Percentiles rank a stretch among this genome's conserved stretches.
Conservation (phyloP, 495 filamentous ascomycete genomes). For the Cercophora sp. region DNA sequence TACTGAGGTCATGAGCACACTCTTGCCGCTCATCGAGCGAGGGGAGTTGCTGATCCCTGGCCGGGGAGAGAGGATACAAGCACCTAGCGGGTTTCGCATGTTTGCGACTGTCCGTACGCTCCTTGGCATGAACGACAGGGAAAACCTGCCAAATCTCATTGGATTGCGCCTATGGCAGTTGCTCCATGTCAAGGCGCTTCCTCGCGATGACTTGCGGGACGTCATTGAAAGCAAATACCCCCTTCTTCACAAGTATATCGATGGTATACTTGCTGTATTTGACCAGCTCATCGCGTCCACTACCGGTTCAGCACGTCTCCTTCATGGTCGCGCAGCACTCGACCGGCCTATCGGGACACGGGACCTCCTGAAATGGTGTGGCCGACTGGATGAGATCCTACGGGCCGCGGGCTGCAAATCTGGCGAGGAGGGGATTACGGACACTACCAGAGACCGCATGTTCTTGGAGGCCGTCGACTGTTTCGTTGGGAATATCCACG, state of each 20-base stretch:
- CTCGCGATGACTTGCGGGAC: conserved; percentile 65
- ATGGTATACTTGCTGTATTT: conserved; percentile 73
- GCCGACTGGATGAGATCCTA: conserved; percentile 61
- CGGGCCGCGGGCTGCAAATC: conserved; percentile 58
- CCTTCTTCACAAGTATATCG: conserved; percentile 62
- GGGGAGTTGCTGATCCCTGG: conserved; percentile 82
- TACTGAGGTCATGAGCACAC: conserved; percentile 87
- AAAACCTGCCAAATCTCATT: conserved; percentile 57
- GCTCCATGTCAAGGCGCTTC: conserved; percentile 62
- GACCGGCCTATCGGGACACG: conserved; percentile 64
- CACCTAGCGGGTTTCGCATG: conserved; percentile 77
- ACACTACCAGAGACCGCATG: conserved; percentile 72
- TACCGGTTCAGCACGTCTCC: conserved; percentile 47
- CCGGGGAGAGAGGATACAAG: conserved; percentile 78
- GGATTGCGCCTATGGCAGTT: conserved; percentile 79
- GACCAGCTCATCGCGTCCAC: conserved; percentile 54
- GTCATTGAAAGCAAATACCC: conserved; percentile 69
- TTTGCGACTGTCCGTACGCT: conserved; percentile 85
- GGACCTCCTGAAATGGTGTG: conserved; percentile 88
- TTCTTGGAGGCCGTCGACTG: conserved; percentile 88
- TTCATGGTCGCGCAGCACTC: conserved; percentile 51
- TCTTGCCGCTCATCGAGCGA: conserved; percentile 85
- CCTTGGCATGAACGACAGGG: conserved; percentile 65
- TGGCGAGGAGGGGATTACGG: conserved; percentile 68
- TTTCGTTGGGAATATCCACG: conserved; percentile 76